These are phyloP conservation scores for Botrytis deweyae DNA, from an alignment of 2,329 filamentous ascomycete species.

Conservation along the genomic window DNA sequence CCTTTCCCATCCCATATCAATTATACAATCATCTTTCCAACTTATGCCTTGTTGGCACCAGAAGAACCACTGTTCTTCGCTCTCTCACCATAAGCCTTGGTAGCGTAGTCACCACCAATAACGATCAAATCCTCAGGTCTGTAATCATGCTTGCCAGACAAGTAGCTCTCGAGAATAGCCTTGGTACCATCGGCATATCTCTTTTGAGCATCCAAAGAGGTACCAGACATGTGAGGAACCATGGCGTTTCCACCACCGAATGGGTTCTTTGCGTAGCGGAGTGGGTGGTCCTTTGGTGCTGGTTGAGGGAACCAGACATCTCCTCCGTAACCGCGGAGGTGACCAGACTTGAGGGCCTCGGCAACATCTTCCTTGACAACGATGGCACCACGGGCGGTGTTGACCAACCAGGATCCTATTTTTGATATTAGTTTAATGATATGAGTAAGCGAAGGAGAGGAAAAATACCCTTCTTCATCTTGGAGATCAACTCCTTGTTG, in stretches of 20 bases:
- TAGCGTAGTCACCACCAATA: constrained; percentile 85
- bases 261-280: constrained; percentile 89
- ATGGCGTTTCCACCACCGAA: constrained; percentile 98
- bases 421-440: not conserved
- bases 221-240: constrained; percentile 98
- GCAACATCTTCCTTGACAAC: constrained; percentile 99
- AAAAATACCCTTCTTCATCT: constrained; percentile 95
- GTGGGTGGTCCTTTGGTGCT: constrained; percentile 86
- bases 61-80: constrained; percentile 28
- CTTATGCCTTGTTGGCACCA: constrained; percentile 19
- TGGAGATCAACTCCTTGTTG: constrained; percentile 96
- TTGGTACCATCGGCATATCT: constrained; percentile 86
- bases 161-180: constrained; percentile 88
- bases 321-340: constrained; percentile 85
- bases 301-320: constrained; percentile 95
- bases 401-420: constrained; percentile 87
- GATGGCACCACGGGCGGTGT: constrained; percentile 97
- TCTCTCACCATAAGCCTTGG: constrained; percentile 57
- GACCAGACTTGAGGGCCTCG: constrained; percentile 84
- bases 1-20: not conserved
- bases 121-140: constrained; percentile 88
- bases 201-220: constrained; percentile 96
- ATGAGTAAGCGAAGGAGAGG: constrained; percentile 53
- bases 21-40: not conserved
- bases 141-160: constrained; percentile 85